phyloP scores from a whole-genome alignment of 1,139 yeast species.

The Yamadazyma buinensis region DNA sequence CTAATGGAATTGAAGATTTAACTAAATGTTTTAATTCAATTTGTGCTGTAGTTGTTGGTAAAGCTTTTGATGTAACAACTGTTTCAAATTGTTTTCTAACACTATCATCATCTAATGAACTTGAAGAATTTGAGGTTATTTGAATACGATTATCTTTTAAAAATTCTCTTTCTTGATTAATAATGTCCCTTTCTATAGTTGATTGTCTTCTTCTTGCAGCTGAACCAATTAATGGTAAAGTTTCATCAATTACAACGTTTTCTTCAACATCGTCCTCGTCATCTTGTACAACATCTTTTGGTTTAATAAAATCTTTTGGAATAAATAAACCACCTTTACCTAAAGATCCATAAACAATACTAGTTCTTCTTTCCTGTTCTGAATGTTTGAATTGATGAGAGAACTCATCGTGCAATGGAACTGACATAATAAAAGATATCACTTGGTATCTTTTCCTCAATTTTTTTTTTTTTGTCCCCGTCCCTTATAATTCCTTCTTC shows the following conservation, averaged over 20 bases:
- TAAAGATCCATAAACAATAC: constrained; percentile 49
- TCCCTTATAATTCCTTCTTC: too few relatives aligned
- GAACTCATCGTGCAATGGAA: constrained; percentile 3
- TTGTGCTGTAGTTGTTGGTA: constrained; percentile 22
- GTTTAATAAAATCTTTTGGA: constrained; percentile 45
- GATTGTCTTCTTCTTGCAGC: constrained; percentile 21
- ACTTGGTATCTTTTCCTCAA: neutral
- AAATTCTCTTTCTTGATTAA: constrained; percentile 36
- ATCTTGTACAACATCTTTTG: constrained; percentile 10
- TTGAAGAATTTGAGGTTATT: constrained; percentile 6
- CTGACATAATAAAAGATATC: constrained; percentile 4
- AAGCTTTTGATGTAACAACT: constrained; percentile 27
- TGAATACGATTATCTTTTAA: constrained; percentile 28
- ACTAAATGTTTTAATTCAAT: constrained; percentile 40
- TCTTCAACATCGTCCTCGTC: constrained; percentile 15
- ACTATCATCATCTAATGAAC: constrained; percentile 22
- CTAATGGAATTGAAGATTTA: constrained; percentile 48
- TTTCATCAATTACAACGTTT: constrained; percentile 3
- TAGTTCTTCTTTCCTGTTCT: constrained; percentile 47
- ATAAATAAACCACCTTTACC: constrained; percentile 52
- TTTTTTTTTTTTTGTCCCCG: too few relatives aligned
- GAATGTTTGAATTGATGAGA: constrained; percentile 46
- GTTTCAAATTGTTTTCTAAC: constrained; percentile 34
- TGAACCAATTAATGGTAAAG: constrained; percentile 10
- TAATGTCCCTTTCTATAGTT: constrained; percentile 24